Evolutionary conservation across 2,329 filamentous ascomycete species (phyloP).

Genomic region (Colletotrichum spaethianum): DNA sequence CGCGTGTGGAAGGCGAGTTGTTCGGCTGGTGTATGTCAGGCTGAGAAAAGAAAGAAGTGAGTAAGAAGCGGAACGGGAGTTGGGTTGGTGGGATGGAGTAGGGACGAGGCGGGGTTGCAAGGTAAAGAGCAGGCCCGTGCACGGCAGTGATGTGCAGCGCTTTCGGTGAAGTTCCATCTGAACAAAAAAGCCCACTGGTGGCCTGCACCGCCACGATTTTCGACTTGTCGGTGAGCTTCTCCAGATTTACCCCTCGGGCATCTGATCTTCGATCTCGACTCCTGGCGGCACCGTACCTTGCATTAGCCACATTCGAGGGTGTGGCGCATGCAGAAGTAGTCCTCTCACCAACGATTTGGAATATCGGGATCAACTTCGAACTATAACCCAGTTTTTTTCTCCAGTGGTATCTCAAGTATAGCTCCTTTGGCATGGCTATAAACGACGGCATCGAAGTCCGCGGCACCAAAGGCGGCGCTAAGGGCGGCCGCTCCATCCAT

Average conservation of each 20-base stretch:
- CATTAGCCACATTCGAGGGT: conserved; percentile 16
- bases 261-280: not conserved
- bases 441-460: conserved; percentile 27
- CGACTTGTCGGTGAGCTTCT: not conserved
- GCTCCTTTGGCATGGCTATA: not conserved
- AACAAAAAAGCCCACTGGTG: not conserved
- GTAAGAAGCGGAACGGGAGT: conserved; percentile 16
- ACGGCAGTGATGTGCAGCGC: conserved; percentile 9
- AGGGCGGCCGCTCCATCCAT: conserved; percentile 61
- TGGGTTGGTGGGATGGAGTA: conserved; percentile 36
- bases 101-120: conserved; percentile 33
- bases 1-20: conserved; percentile 4
- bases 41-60: conserved; percentile 18
- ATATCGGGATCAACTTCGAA: not conserved
- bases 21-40: conserved; percentile 7
- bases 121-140: conserved; percentile 28
- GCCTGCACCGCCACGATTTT: conserved; percentile 10
- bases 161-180: conserved; percentile 28
- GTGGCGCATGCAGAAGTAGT: conserved; percentile 12
- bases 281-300: not conserved
- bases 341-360: not conserved
- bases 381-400: not conserved
- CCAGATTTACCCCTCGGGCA: not conserved
- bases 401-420: not conserved
- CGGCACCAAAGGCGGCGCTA: conserved; percentile 44